Percentiles rank a stretch among this genome's conserved stretches.
These are phyloP conservation scores for Ilex aquifolium DNA, from an alignment of 257 asterid genomes.

Conservation along the genomic window DNA sequence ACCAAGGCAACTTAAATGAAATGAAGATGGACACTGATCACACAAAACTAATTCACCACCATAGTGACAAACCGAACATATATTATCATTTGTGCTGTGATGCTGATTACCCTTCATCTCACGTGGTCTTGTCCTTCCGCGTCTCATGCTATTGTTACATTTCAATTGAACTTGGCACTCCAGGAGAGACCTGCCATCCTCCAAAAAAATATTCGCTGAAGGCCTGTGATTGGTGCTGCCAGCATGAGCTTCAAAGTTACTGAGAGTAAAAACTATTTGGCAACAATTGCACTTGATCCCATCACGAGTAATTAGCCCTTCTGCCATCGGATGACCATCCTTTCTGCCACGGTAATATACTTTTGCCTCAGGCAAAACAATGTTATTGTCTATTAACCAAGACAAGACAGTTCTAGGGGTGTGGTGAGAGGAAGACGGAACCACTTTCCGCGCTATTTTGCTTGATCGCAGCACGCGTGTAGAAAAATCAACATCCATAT, in stretches of 20 bases:
- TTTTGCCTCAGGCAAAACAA: conserved; percentile 58
- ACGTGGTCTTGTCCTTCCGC: conserved; percentile 20
- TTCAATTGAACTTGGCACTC: conserved; percentile 62
- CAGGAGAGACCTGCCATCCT: conserved; percentile 70
- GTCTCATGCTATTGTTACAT: conserved; percentile 10
- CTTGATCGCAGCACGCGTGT: conserved; percentile 31
- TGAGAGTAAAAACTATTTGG: conserved; percentile 39
- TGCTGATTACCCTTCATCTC: conserved; percentile 17
- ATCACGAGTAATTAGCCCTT: conserved; percentile 73
- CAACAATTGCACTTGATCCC: conserved; percentile 90
- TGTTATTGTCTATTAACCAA: conserved; percentile 67
- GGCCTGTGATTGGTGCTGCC: conserved; percentile 55
- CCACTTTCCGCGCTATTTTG: conserved; percentile 42
- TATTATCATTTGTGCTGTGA: conserved; percentile 43
- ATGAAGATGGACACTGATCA: conserved; percentile 89
- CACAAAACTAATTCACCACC: conserved; percentile 85
- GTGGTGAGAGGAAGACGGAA: conserved; percentile 41
- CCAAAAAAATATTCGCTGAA: conserved; percentile 58
- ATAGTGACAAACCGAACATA: conserved; percentile 77
- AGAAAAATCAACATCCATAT: conserved; percentile 22
- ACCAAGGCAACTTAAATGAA: conserved; percentile 74
- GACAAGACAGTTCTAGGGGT: conserved; percentile 63
- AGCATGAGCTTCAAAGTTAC: conserved; percentile 70
- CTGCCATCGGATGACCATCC: conserved; percentile 28
- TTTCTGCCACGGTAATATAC: conserved; percentile 48